Evolutionary conservation across 345 rosid genomes (phyloP), one percentile per base, ranked within the genome.

Genomic region (Hibiscus syriacus): DNA sequence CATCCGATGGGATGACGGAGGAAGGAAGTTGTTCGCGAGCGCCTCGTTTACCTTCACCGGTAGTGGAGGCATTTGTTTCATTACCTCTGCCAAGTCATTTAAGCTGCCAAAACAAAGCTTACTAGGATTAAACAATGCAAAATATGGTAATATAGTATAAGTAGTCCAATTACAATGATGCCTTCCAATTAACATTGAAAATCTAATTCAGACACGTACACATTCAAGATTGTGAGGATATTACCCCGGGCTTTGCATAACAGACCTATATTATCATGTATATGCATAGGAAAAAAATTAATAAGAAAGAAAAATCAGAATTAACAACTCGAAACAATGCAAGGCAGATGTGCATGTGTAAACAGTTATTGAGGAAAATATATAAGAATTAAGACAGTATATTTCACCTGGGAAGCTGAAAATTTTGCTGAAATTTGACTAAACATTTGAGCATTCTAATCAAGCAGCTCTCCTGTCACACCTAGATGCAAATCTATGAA

Each of bases 381-480:
- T 48, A n/a, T 48, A 67, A n/a, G 61, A n/a, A n/a, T n/a, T n/a
- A n/a, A n/a, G n/a, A n/a, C n/a, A n/a, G n/a, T 69, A 36, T 71
- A 20, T 22, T 54, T 82, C 66, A 88, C 97, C 94, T 90, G 94
- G 62, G 79, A 83, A 72, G 86, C 72, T 22, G 87, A 74, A 68
- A 90, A 86, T 73, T 90, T 90, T 46, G 86, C 48, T 56, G 90
- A 82, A 60, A 87, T 80, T 83, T 86, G 94, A 76, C 75, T 80
- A 66, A 90, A 82, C 77, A 87, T 80, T 55, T 90, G 89, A 66
- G 90, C 74, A 80, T 86, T 87, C 76, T 86, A 83, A 79, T 86
- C 91, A 36, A 90, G 85, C 72, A 90, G 88, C 71, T 87, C 88
- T 72, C 92, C 92, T 2, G 82, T 84, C 41, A 77, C 75, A 73